A percentile compares a stretch with the other conserved stretches of the same genome.
These are phyloP conservation scores for Pichia rugopelliculosa DNA, from an alignment of 805 yeast species.

Conservation along the genomic window DNA sequence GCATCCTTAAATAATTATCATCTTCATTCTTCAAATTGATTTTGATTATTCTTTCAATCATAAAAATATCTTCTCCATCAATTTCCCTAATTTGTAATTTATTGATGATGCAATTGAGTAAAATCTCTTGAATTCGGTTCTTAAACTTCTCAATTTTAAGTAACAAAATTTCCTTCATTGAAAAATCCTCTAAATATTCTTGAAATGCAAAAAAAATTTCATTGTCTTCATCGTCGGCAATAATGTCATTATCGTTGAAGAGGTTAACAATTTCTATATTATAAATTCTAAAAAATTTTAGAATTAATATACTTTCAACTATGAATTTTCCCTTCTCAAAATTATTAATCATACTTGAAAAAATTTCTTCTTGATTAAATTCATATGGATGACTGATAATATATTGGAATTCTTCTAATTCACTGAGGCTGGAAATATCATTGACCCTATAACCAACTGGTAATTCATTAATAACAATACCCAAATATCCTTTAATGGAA, in stretches of 20 bases:
- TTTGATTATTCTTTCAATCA: conserved; percentile 8
- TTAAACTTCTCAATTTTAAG: background rate
- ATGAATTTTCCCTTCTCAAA: background rate
- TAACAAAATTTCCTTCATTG: background rate
- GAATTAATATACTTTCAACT: background rate
- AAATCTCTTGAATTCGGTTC: conserved; percentile 2
- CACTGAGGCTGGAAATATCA: background rate
- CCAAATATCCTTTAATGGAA: conserved; percentile 4
- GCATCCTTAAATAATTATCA: conserved; percentile 8
- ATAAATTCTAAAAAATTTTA: background rate
- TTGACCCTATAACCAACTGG: background rate
- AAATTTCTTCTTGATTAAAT: background rate
- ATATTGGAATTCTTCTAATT: background rate
- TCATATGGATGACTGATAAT: background rate
- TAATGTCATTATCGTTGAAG: background rate
- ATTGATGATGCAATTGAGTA: conserved; percentile 5
- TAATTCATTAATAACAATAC: conserved; percentile 1
- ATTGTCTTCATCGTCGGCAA: background rate
- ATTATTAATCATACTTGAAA: background rate
- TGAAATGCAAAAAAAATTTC: conserved; percentile 2
- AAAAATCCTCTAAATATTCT: conserved; percentile 2
- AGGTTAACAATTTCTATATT: background rate
- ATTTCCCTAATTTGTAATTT: background rate
- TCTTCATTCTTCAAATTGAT: conserved; percentile 1
- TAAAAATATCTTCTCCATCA: conserved; percentile 12